Percentiles rank a stretch among this genome's conserved stretches.
phyloP scores from a whole-genome alignment of 768 basidiomycete species.

The Lactarius akahatsu region DNA sequence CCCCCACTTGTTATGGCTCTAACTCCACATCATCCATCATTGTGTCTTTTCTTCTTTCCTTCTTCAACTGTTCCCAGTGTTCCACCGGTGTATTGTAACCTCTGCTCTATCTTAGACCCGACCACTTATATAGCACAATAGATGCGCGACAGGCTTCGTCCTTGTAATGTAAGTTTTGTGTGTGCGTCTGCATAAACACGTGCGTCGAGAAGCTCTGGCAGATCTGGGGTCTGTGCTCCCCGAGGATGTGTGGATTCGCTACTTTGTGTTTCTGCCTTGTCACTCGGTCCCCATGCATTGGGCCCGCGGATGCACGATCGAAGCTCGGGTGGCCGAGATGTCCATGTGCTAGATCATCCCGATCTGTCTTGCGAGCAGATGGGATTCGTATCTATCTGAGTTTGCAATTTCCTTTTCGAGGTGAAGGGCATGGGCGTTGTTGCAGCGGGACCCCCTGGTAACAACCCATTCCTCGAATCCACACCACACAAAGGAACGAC shows the following conservation, averaged over 20 bases:
- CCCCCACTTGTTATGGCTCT: slow-evolving; percentile 4
- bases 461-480: not conserved
- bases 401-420: slow-evolving; percentile 7
- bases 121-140: slow-evolving; percentile 24
- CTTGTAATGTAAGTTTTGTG: slow-evolving; percentile 4
- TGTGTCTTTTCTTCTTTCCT: not conserved
- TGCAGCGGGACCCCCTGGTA: slow-evolving; percentile 1
- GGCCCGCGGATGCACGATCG: slow-evolving; percentile 19
- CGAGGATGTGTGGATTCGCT: not conserved
- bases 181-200: not conserved
- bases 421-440: not conserved
- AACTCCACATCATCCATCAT: slow-evolving; percentile 18
- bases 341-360: not conserved
- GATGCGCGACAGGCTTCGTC: slow-evolving; percentile 18
- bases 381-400: slow-evolving; percentile 21
- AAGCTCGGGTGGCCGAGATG: slow-evolving; percentile 4
- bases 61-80: not conserved
- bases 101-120: slow-evolving; percentile 23
- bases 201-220: not conserved
- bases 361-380: not conserved
- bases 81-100: slow-evolving; percentile 1
- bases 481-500: not conserved
- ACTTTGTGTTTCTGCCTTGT: not conserved
- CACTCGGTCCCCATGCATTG: not conserved
- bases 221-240: not conserved